Evolutionary conservation across 2,329 filamentous ascomycete genomes (phyloP).

Genomic region (Fusarium sp.): DNA sequence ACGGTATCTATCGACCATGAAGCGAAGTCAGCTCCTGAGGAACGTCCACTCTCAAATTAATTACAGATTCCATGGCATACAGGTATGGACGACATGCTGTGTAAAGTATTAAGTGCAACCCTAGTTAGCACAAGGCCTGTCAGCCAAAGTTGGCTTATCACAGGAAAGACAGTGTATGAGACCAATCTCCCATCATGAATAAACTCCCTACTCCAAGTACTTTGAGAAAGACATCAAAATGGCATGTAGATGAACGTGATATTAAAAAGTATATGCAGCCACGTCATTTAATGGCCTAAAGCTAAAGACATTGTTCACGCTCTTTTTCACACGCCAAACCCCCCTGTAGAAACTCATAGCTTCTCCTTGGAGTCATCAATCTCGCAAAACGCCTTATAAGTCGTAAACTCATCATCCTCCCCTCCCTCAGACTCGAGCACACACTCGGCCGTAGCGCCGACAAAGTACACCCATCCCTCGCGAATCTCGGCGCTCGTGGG

Average conservation of each 20-base stretch:
- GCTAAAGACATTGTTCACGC: conserved; percentile 9
- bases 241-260: neutral
- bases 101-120: neutral
- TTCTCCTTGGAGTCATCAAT: conserved; percentile 63
- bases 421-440: conserved; percentile 76
- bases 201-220: neutral
- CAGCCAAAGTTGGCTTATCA: neutral
- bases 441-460: conserved; percentile 88
- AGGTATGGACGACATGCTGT: neutral
- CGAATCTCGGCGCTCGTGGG: conserved; percentile 80
- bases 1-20: neutral
- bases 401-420: conserved; percentile 78
- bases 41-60: neutral
- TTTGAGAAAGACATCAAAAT: neutral
- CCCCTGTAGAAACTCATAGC: conserved; percentile 33
- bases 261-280: conserved; percentile 1
- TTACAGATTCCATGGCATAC: neutral
- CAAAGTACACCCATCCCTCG: conserved; percentile 82
- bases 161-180: neutral
- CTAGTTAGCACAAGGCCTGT: neutral
- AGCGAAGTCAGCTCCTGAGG: neutral
- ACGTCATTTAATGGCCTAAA: neutral
- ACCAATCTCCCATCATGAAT: neutral
- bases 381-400: conserved; percentile 96
- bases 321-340: too few species aligned